Conservation (phyloP, 2,329 filamentous ascomycete species). For the Stachybotrys echinatus region DNA sequence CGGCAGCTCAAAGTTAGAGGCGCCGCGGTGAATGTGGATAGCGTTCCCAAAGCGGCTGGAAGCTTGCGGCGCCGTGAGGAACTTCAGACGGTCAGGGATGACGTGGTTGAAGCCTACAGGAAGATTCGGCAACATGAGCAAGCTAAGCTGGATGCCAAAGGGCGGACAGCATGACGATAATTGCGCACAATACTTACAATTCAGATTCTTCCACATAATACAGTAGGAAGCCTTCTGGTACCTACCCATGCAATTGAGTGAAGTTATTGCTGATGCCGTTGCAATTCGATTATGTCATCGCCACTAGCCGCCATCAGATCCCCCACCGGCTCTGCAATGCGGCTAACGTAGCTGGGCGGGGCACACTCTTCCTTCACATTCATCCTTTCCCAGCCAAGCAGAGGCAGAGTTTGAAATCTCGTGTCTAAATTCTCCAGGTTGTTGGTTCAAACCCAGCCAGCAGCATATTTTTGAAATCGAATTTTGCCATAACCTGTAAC, state of each 20-base stretch:
- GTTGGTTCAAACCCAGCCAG: conserved; percentile 21
- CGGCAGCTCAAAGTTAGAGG: conserved; percentile 25
- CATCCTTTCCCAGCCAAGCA: too few relatives aligned
- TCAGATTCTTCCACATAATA: not conserved
- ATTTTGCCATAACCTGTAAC: conserved; percentile 11
- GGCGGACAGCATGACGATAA: not conserved
- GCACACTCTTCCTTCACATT: not conserved
- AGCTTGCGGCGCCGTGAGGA: conserved; percentile 34
- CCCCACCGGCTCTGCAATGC: too few relatives aligned
- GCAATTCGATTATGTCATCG: not conserved
- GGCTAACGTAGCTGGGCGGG: too few relatives aligned
- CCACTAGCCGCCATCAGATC: not conserved
- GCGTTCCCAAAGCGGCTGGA: conserved; percentile 31
- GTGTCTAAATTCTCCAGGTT: conserved; percentile 7
- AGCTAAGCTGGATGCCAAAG: conserved; percentile 20
- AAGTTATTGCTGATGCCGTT: too few relatives aligned
- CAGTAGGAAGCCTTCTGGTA: not conserved
- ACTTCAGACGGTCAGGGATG: conserved; percentile 26
- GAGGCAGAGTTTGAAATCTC: too few relatives aligned
- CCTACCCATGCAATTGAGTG: too few relatives aligned
- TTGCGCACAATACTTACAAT: not conserved
- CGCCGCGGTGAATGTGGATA: conserved; percentile 27
- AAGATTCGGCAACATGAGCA: conserved; percentile 32
- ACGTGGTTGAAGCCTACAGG: conserved; percentile 32
- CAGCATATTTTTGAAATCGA: conserved; percentile 10